These are phyloP conservation scores for Fraxinus americana DNA, from an alignment of 257 asterid species.

Conservation along the genomic window DNA sequence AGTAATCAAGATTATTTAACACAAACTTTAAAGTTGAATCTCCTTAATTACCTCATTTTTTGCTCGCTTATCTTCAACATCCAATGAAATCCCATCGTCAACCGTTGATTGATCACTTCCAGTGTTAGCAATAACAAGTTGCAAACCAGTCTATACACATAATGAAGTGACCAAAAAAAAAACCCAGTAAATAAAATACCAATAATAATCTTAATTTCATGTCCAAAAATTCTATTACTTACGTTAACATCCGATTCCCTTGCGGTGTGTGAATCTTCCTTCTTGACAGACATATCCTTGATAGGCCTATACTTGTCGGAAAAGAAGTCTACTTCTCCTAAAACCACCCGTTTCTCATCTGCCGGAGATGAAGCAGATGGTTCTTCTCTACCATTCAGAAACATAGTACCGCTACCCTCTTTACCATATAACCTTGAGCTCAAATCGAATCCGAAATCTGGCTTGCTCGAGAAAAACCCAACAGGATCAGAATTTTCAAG, in stretches of 20 bases:
- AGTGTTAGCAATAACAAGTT: conserved; percentile 73
- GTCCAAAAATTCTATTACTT: conserved; percentile 26
- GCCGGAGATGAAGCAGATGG: conserved; percentile 25
- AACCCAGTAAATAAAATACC: background rate
- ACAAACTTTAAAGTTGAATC: background rate
- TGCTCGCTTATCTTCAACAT: conserved; percentile 52
- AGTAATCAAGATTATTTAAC: background rate
- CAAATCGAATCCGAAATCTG: conserved; percentile 52
- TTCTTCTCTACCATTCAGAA: conserved; percentile 45
- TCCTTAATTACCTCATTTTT: conserved; percentile 56
- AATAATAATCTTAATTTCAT: background rate
- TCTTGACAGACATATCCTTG: conserved; percentile 41
- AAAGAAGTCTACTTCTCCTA: conserved; percentile 81
- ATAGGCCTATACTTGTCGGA: conserved; percentile 43
- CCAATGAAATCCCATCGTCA: conserved; percentile 65
- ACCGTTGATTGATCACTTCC: conserved; percentile 88
- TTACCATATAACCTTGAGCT: conserved; percentile 40
- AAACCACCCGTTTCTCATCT: conserved; percentile 33
- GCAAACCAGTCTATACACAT: conserved; percentile 74
- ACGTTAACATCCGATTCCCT: conserved; percentile 53
- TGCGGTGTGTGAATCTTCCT: conserved; percentile 41
- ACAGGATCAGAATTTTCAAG: conserved; percentile 59
- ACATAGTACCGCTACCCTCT: conserved; percentile 28
- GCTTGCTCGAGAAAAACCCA: conserved; percentile 56
- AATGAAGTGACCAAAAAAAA: background rate